Evolutionary conservation across 1,139 yeast species (phyloP).

Genomic region (Hansenula sp.): DNA sequence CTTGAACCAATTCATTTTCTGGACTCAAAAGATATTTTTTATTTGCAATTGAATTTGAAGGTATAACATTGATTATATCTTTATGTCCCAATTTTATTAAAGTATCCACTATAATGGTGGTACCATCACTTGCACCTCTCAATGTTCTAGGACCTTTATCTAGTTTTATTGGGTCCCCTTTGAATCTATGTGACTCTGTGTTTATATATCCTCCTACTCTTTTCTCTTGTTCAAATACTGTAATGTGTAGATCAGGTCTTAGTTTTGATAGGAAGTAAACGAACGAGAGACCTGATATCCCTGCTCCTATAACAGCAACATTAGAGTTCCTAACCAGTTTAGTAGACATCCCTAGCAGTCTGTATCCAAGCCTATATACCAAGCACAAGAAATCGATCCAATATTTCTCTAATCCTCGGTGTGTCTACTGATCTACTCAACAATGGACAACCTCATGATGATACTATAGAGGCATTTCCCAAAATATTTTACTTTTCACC

Average conservation of each 20-base stretch:
- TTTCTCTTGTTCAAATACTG: constrained; percentile 50
- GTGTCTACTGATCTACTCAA: too few species aligned
- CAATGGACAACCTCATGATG: too few species aligned
- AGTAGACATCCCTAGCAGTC: background rate
- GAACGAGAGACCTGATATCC: constrained; percentile 79
- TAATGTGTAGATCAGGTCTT: constrained; percentile 67
- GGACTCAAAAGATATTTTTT: constrained; percentile 52
- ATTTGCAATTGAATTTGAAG: constrained; percentile 48
- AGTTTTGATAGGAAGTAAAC: constrained; percentile 67
- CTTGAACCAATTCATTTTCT: constrained; percentile 39
- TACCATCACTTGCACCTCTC: constrained; percentile 66
- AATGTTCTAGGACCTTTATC: constrained; percentile 79
- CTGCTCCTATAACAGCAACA: constrained; percentile 79
- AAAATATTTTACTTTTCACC: too few species aligned
- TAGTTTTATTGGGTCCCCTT: constrained; percentile 29
- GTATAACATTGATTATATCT: constrained; percentile 46
- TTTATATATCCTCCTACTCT: constrained; percentile 81
- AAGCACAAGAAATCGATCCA: too few species aligned
- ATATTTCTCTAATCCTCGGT: too few species aligned
- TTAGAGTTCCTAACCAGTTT: background rate
- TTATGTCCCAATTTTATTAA: constrained; percentile 39
- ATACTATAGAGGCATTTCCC: too few species aligned
- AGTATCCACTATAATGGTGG: constrained; percentile 56
- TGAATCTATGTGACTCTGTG: constrained; percentile 30
- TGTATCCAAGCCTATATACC: too few species aligned